Evolutionary conservation across 768 basidiomycete genomes (phyloP).

Genomic region (Trametes maxima): DNA sequence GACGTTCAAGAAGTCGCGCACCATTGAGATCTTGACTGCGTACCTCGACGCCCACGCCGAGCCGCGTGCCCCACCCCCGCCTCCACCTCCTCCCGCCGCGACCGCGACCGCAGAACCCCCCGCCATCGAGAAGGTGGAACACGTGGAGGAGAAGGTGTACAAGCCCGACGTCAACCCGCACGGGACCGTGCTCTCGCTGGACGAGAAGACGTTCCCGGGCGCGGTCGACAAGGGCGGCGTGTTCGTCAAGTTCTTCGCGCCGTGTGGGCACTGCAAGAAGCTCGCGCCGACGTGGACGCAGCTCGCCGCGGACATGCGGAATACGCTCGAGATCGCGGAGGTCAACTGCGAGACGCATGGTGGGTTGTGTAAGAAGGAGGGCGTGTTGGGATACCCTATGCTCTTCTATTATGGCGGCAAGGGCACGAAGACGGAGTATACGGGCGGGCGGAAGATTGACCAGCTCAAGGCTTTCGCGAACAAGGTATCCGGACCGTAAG

Average conservation of each 20-base stretch:
- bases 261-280: slow-evolving; percentile 96
- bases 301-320: slow-evolving; percentile 70
- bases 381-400: slow-evolving; percentile 82
- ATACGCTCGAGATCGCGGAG: slow-evolving; percentile 76
- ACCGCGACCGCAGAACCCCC: slow-evolving; percentile 35
- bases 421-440: slow-evolving; percentile 73
- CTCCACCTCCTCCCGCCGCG: slow-evolving; percentile 33
- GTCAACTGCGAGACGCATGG: slow-evolving; percentile 86
- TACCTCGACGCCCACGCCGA: slow-evolving; percentile 55
- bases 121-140: slow-evolving; percentile 27
- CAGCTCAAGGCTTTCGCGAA: slow-evolving; percentile 73
- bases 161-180: slow-evolving; percentile 38
- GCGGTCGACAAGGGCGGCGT: slow-evolving; percentile 48
- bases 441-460: slow-evolving; percentile 68
- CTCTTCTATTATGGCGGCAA: slow-evolving; percentile 62
- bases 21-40: slow-evolving; percentile 52
- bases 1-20: slow-evolving; percentile 55
- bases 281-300: slow-evolving; percentile 81
- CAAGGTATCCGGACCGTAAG: slow-evolving; percentile 75
- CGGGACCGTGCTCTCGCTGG: slow-evolving; percentile 43
- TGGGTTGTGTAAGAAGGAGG: slow-evolving; percentile 64
- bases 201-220: slow-evolving; percentile 51
- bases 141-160: slow-evolving; percentile 33
- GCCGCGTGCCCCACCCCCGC: slow-evolving; percentile 23
- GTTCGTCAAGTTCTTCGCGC: slow-evolving; percentile 86